phyloP scores from a whole-genome alignment of 805 yeast genomes.

The Komagataella pseudopastoris region DNA sequence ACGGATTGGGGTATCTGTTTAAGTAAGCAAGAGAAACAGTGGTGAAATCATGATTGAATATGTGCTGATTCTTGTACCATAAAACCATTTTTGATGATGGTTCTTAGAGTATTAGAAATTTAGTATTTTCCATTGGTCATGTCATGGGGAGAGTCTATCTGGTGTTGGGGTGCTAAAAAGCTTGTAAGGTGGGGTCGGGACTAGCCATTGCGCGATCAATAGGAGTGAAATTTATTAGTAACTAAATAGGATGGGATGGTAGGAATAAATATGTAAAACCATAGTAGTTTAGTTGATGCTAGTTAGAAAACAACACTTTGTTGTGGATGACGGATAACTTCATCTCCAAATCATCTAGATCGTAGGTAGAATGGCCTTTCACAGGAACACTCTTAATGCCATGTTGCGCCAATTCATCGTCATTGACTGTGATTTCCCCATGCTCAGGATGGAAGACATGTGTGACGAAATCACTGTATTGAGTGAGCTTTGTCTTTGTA shows the following conservation, averaged over 20 bases:
- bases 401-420: not conserved
- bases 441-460: not conserved
- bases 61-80: slow-evolving; percentile 39
- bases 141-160: not conserved
- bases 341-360: not conserved
- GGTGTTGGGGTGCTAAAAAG: not conserved
- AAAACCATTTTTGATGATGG: slow-evolving; percentile 39
- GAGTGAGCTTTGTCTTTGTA: not conserved
- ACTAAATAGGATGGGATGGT: too few relatives aligned
- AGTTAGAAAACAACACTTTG: not conserved
- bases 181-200: not conserved
- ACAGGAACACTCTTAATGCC: not conserved
- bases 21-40: slow-evolving; percentile 70
- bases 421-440: not conserved
- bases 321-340: not conserved
- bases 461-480: not conserved
- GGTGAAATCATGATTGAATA: slow-evolving; percentile 50
- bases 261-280: too few relatives aligned
- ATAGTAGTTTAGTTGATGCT: not conserved
- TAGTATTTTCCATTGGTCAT: not conserved
- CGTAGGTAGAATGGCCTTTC: not conserved
- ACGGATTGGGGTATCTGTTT: slow-evolving; percentile 69
- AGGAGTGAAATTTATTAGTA: too few relatives aligned
- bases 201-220: not conserved
- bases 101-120: not conserved